Evolutionary conservation across 768 basidiomycete genomes (phyloP), one percentile per base, ranked within the genome.

Genomic region (Amanita rubescens): DNA sequence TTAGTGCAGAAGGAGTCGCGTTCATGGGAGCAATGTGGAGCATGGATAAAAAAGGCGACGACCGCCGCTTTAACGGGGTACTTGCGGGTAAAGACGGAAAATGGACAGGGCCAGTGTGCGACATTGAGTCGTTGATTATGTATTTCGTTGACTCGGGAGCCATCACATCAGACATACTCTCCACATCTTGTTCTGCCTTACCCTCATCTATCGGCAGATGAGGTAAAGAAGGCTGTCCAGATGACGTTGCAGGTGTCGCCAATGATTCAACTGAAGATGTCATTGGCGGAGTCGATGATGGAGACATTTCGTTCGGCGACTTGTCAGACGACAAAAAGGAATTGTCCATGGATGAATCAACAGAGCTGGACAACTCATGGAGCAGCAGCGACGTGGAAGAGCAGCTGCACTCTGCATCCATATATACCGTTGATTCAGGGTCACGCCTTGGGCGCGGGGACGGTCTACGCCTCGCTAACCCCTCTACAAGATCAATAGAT

Each of bases 261-360:
- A 85, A 62, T 1, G 85, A 86, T 55, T 85, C 84, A 0, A 76
- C 73, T 4, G 81, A 82, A 5, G 79, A 78, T 5, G 80, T 77
- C 7, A 83, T 67, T 10, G 74, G 77, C 7, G 81, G 80, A 39
- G 76, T 71, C 22, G 69, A 69, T 17, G 65, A 62, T 12, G 60
- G 62, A 24, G 63, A 60, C 53, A 57, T 60, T 42, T 55, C 51
- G 44, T 61, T 49, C 15, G 59, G 42, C 34, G 45, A 67, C 37
- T 65, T 63, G 35, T 56, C 51, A 46, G 55, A 64, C 6, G 67
- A 71, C 24, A 69, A 65, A 11, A 71, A 73, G 8, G 60, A 57
- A 43, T 62, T 55, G 44, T 66, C 62, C 30, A 46, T 41, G 19
- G 34, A 55, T 14, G 58, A 48, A 20, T 56, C 58, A 12, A 48